Evolutionary conservation across 306 rosid genomes (phyloP).

Genomic region (Hippophae tibetana): DNA sequence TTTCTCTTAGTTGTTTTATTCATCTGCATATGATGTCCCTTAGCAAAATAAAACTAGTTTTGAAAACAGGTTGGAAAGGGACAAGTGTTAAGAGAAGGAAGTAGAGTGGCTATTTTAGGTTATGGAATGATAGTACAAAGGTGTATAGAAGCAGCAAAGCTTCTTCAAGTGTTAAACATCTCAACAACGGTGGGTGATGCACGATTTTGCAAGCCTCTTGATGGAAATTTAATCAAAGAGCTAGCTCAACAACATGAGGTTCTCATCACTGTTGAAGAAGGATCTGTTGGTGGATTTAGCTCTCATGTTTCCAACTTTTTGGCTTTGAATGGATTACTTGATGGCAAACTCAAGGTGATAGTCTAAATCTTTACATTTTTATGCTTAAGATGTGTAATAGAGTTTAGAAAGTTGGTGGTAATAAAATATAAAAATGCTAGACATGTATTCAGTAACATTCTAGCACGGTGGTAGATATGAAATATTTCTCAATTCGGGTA

Average conservation of each 20-base stretch:
- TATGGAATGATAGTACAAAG: conserved; percentile 45
- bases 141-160: conserved; percentile 40
- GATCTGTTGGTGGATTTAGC: conserved; percentile 62
- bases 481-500: too few relatives aligned
- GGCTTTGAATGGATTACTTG: conserved; percentile 40
- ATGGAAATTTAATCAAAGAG: conserved; percentile 33
- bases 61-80: conserved; percentile 54
- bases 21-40: background rate
- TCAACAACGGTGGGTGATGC: conserved; percentile 54
- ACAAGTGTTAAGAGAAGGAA: conserved; percentile 43
- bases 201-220: conserved; percentile 65
- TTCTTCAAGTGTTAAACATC: conserved; percentile 33
- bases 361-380: background rate
- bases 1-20: background rate
- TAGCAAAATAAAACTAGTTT: background rate
- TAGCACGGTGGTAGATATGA: too few relatives aligned
- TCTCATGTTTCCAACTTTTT: conserved; percentile 65
- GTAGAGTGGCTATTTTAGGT: conserved; percentile 56
- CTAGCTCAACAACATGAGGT: conserved; percentile 48
- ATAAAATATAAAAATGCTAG: too few relatives aligned
- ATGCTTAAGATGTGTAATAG: too few relatives aligned
- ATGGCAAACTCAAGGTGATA: conserved; percentile 54
- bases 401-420: too few relatives aligned
- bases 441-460: too few relatives aligned
- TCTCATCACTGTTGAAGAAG: conserved; percentile 61